Percentiles rank a stretch among this genome's conserved stretches.
These are phyloP conservation scores for Coniochaeta ligniaria DNA, from an alignment of 2,329 filamentous ascomycete species.

Conservation along the genomic window DNA sequence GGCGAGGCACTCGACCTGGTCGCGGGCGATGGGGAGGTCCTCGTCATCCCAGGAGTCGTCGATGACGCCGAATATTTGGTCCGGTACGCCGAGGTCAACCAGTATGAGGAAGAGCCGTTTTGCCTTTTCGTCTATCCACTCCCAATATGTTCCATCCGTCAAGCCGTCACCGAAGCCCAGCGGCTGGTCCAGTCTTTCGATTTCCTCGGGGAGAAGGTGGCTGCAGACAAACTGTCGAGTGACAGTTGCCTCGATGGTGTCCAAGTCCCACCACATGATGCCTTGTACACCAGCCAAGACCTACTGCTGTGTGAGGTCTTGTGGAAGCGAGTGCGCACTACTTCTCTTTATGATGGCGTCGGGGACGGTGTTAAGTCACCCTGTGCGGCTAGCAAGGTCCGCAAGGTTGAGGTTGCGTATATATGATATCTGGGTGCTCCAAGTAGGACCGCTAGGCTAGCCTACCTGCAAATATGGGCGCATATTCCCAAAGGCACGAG, in stretches of 20 bases:
- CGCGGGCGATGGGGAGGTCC: conserved; percentile 61
- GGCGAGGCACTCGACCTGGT: conserved; percentile 57
- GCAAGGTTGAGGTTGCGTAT: not conserved
- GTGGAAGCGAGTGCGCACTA: not conserved
- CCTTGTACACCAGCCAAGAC: not conserved
- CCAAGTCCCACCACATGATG: conserved; percentile 60
- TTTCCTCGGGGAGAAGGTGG: conserved; percentile 56
- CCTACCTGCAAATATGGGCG: not conserved
- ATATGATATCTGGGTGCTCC: not conserved
- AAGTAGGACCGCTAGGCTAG: not conserved
- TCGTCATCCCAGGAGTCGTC: conserved; percentile 73
- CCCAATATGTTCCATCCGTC: conserved; percentile 70
- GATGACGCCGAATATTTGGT: conserved; percentile 68
- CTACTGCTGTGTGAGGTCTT: not conserved
- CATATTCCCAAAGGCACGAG: not conserved
- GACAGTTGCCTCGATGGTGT: conserved; percentile 62
- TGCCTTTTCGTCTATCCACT: conserved; percentile 66
- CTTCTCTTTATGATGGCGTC: not conserved
- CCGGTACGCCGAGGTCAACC: conserved; percentile 60
- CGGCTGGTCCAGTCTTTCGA: conserved; percentile 52
- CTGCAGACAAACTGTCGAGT: conserved; percentile 60
- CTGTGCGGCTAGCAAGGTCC: not conserved
- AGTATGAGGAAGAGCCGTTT: conserved; percentile 66
- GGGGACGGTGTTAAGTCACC: not conserved
- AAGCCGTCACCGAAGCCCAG: conserved; percentile 61